phyloP scores from a whole-genome alignment of 1,284 basidiomycete genomes.

The Ustilago curta region DNA sequence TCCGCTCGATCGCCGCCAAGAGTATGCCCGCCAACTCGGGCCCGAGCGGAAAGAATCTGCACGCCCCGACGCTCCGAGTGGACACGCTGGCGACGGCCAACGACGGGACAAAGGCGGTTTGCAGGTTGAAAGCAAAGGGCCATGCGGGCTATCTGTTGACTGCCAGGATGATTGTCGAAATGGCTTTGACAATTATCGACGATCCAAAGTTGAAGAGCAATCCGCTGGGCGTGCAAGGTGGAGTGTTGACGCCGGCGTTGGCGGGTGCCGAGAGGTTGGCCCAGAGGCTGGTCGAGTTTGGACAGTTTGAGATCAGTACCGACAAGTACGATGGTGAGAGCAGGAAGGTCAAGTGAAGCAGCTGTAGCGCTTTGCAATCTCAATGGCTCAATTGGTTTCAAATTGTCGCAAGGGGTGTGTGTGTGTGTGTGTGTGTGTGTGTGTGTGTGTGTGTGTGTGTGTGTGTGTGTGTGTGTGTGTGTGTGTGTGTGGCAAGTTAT shows the following conservation, averaged over 20 bases:
- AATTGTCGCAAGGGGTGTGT: too few relatives aligned
- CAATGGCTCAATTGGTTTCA: too few relatives aligned
- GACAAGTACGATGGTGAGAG: conserved; percentile 15
- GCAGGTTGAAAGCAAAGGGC: conserved; percentile 77
- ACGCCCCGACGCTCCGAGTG: conserved; percentile 17
- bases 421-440: too few relatives aligned
- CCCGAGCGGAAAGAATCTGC: conserved; percentile 19
- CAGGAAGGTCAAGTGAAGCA: conserved; percentile 22
- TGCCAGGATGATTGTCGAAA: conserved; percentile 79
- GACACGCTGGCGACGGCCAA: conserved; percentile 71
- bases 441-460: too few relatives aligned
- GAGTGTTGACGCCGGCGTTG: conserved; percentile 81
- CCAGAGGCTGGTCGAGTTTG: conserved; percentile 75
- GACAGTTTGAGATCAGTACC: conserved; percentile 73
- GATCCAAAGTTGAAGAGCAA: conserved; percentile 69
- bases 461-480: too few relatives aligned
- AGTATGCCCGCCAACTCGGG: conserved; percentile 35
- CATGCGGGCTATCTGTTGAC: conserved; percentile 83
- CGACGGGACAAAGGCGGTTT: conserved; percentile 73
- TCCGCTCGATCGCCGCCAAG: conserved; percentile 10
- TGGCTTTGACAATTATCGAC: conserved; percentile 77
- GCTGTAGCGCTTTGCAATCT: too few relatives aligned
- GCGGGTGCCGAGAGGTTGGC: conserved; percentile 81
- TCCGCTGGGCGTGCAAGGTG: conserved; percentile 73
- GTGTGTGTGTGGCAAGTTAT: too few relatives aligned